A percentile compares a stretch with the other conserved stretches of the same genome.
These are phyloP conservation scores for Fraxinus cuspidata DNA, from an alignment of 257 asterid species.

Conservation along the genomic window DNA sequence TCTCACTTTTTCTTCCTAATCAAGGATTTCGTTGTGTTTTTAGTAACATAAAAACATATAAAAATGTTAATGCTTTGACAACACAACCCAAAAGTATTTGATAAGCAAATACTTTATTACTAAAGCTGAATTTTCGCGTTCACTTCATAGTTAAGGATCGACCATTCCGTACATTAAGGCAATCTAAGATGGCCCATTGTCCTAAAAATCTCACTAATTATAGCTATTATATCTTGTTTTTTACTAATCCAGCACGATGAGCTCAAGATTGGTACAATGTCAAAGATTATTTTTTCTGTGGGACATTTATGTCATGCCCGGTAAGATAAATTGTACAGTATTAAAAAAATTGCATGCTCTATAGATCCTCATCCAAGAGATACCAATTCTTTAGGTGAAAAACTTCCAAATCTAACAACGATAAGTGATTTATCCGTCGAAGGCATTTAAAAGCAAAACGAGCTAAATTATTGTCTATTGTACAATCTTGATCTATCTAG, in stretches of 20 bases:
- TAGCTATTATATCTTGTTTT: conserved; percentile 20
- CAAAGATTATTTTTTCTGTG: conserved; percentile 17
- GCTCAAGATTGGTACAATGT: conserved; percentile 21
- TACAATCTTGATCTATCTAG: too few species aligned
- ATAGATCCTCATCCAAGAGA: too few species aligned
- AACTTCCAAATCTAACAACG: too few species aligned
- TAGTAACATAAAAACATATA: not conserved
- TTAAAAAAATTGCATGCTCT: too few species aligned
- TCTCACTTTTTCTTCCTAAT: conserved; percentile 17
- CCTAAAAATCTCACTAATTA: conserved; percentile 11
- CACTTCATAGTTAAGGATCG: conserved; percentile 21
- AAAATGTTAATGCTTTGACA: conserved; percentile 36
- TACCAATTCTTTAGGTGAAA: too few species aligned
- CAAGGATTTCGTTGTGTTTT: not conserved
- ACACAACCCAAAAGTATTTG: conserved; percentile 29
- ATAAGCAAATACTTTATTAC: conserved; percentile 15
- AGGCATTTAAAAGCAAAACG: too few species aligned
- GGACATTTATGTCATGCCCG: not conserved
- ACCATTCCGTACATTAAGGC: conserved; percentile 36
- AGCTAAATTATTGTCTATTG: too few species aligned
- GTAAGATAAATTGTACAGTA: too few species aligned
- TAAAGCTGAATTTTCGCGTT: conserved; percentile 19
- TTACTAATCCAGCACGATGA: conserved; percentile 22
- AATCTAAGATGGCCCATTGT: conserved; percentile 20
- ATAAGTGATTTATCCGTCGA: too few species aligned